A percentile compares a stretch with the other conserved stretches of the same genome.
These are phyloP conservation scores for Coemansia sp. DNA, from an alignment of 192 early-diverging fungal species.

Conservation along the genomic window DNA sequence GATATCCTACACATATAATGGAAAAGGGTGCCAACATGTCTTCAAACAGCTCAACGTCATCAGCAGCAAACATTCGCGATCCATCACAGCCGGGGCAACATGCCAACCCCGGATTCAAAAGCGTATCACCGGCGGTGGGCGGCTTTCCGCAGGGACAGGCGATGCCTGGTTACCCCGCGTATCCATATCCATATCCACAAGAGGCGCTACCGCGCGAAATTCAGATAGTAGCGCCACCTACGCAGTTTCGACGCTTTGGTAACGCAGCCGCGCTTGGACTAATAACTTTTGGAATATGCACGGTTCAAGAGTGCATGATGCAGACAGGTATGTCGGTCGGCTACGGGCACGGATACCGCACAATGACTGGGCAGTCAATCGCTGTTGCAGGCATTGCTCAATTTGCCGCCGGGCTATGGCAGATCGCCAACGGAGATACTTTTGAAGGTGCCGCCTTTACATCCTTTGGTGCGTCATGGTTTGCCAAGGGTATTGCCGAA, in stretches of 20 bases:
- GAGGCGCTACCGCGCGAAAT: conserved; percentile 24
- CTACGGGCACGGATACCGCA: conserved; percentile 30
- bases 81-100: conserved; percentile 4
- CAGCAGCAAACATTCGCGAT: conserved; percentile 3
- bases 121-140: not conserved
- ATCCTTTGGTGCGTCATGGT: conserved; percentile 45
- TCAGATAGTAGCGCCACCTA: conserved; percentile 40
- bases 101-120: not conserved
- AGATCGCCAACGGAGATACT: conserved; percentile 51
- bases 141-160: not conserved
- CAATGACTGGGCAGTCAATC: conserved; percentile 33
- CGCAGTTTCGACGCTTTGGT: conserved; percentile 50
- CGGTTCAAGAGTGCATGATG: conserved; percentile 49
- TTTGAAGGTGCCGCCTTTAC: conserved; percentile 50
- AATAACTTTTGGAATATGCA: conserved; percentile 47
- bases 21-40: conserved; percentile 1
- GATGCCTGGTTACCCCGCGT: conserved; percentile 1
- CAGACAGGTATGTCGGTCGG: conserved; percentile 43
- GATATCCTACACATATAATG: not conserved
- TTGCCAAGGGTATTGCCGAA: conserved; percentile 35
- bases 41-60: not conserved
- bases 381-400: conserved; percentile 42
- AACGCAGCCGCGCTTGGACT: conserved; percentile 45
- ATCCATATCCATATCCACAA: conserved; percentile 3
- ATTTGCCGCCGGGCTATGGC: conserved; percentile 39